Base-by-base conservation (phyloP, 306 rosid species). In the Adenanthera pavonina region DNA sequence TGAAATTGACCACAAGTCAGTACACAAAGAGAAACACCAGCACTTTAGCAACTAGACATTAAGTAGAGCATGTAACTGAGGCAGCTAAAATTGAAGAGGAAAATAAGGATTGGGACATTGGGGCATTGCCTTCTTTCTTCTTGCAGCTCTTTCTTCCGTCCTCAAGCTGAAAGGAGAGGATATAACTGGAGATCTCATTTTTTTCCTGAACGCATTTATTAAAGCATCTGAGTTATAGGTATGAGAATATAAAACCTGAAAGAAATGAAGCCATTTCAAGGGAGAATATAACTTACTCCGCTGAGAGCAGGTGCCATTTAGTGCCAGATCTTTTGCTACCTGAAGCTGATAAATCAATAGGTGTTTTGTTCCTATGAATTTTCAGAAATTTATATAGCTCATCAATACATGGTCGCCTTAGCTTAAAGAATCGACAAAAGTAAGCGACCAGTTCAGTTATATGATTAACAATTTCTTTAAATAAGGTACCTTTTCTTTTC, bases 41-140 rank as follows among this genome's bases (percentile, higher is more conserved):
- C 48, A 33, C 43, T 15, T 72, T 2, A 54, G 19, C 40, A 70
- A 35, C 52, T 7, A 19, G 33, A 34, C 4, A 51, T 38, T 41
- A 67, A 4, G 19, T 3, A 34, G 49, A 38, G 57, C 72, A 65
- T 15, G 40, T 11, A 61, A 56, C 19, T 56, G 62, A 20, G 62
- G 12, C 49, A 52, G n/a, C 13, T 7, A 33, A 33, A 33, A 33
- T 25, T 9, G 68, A 61, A 61, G 14, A 12, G 19, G 13, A 36
- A 62, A 2, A 36, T 2, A 38, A 7, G 43, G 7, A 65, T 15
- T 49, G 79, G 80, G 62, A n/a, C 13, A 35, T 14, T 15, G 78
- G 82, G 62, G n/a, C 8, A 80, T 80, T 90, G 87, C 97, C 97
- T 87, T 86, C 75, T 91, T 91, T 90, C 94, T 88, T 68, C 85